Percentiles rank a stretch among this genome's conserved stretches.
These are phyloP conservation scores for Waltergamsia citrina DNA, from an alignment of 2,329 filamentous ascomycete species.

Conservation along the genomic window DNA sequence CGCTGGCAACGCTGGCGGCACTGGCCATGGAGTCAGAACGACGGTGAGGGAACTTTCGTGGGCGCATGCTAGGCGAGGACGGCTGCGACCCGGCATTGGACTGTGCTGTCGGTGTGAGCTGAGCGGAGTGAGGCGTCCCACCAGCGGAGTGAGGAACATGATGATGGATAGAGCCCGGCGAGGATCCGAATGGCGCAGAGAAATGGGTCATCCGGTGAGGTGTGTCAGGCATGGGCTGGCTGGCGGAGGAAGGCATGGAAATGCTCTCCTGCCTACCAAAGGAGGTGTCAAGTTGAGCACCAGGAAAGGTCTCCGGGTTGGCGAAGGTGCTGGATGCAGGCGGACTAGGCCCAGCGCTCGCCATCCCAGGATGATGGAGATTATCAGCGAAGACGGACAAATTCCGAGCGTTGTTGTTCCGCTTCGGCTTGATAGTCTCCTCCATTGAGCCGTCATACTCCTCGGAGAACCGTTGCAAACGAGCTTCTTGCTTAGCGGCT, in stretches of 20 bases:
- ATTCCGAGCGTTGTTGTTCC: slow-evolving; percentile 28
- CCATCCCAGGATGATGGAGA: slow-evolving; percentile 44
- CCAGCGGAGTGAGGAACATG: too few species aligned
- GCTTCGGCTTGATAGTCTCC: slow-evolving; percentile 51
- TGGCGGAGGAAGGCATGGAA: slow-evolving; percentile 12
- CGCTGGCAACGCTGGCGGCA: slow-evolving; percentile 28
- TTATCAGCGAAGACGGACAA: slow-evolving; percentile 50
- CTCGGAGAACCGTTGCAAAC: slow-evolving; percentile 44
- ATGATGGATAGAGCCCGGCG: neutral
- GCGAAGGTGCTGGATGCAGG: slow-evolving; percentile 40
- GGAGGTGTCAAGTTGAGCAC: neutral
- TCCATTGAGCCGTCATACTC: slow-evolving; percentile 58
- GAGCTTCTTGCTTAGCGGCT: slow-evolving; percentile 28
- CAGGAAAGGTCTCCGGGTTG: slow-evolving; percentile 32
- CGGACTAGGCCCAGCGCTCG: slow-evolving; percentile 41
- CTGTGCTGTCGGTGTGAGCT: neutral
- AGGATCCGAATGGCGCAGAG: neutral
- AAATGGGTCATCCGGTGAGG: neutral
- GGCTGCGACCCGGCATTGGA: neutral
- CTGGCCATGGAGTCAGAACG: slow-evolving; percentile 52
- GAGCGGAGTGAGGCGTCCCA: neutral
- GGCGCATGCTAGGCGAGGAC: neutral
- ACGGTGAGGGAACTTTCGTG: slow-evolving; percentile 24
- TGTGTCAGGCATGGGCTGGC: slow-evolving; percentile 25
- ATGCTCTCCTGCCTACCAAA: neutral